Base-by-base conservation (phyloP, 2,329 filamentous ascomycete species). In the Thermothelomyces thermophilus region DNA sequence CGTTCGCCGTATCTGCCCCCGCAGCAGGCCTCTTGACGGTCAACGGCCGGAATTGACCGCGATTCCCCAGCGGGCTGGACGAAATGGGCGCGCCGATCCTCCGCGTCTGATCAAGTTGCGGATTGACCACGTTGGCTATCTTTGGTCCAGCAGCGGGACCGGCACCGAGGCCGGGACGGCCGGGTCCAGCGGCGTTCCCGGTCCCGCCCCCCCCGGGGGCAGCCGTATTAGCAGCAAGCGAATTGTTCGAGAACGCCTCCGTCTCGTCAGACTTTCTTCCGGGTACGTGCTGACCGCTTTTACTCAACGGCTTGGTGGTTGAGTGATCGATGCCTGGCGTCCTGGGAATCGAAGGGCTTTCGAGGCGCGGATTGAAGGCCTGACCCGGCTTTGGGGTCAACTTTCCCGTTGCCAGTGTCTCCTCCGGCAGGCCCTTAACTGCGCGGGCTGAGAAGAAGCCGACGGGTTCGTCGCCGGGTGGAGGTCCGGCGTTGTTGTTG, bases 291-390 rank as follows among this genome's bases (percentile, higher is more conserved):
- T 77, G 72, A 0, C 74, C 69, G 40, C 72, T 74, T 54, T 76
- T 78, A 3, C 76, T 77, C 2, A 95, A 70, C 0, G 90, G 88
- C 46, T 84, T 83, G 4, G 86, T 90, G 45, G 80, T 84, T 19
- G 71, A 82, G 62, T 94, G 88, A 61, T 96, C 89, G 34, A 96
- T 78, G 2, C 90, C 90, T 0, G 86, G 86, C 0, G 91, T 96
- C 64, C 91, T 90, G 54, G 88, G 81, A 62, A 95, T 90, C 0
- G 90, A 93, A 0, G 90, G 90, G 54, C 84, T 88, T 60, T 90
- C 85, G 5, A 82, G 76, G 51, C 82, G 82, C 2, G 85, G 86
- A 59, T 90, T 85, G 65, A 90, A 91, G 20, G 75, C 71, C 11
- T 80, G 74, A 5, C 71, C 70, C 7, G 69, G 68, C 33, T 71